These are phyloP conservation scores for Fragilaria crotonensis DNA, from an alignment of 108 stramenopile species.

Conservation along the genomic window DNA sequence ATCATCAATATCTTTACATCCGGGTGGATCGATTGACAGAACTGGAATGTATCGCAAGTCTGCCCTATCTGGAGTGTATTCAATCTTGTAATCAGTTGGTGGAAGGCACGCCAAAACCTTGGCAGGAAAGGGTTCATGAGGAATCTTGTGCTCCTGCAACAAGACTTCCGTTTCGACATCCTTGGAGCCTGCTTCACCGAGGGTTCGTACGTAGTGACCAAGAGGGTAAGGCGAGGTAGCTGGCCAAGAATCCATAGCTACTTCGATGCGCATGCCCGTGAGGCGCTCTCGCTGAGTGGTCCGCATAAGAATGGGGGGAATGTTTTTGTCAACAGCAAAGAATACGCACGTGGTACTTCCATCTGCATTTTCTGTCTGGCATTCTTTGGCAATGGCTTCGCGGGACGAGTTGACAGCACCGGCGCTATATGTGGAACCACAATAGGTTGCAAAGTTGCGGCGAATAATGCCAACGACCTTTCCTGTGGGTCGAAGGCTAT, in stretches of 20 bases:
- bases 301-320: conserved; percentile 77
- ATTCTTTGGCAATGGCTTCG: conserved; percentile 69
- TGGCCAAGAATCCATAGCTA: conserved; percentile 92
- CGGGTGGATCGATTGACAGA: conserved; percentile 97
- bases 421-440: conserved; percentile 63
- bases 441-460: conserved; percentile 66
- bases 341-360: conserved; percentile 79
- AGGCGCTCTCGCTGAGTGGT: conserved; percentile 73
- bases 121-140: conserved; percentile 91
- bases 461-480: conserved; percentile 85
- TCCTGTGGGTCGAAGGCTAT: conserved; percentile 58
- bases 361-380: conserved; percentile 71
- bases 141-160: conserved; percentile 91
- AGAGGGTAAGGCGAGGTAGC: conserved; percentile 74
- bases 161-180: conserved; percentile 95
- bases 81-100: conserved; percentile 89
- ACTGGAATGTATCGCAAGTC: conserved; percentile 92
- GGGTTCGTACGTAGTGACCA: conserved; percentile 88
- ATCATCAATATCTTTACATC: conserved; percentile 99
- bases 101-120: conserved; percentile 96
- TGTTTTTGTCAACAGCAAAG: conserved; percentile 83
- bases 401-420: conserved; percentile 8
- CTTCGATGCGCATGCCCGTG: conserved; percentile 70
- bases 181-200: conserved; percentile 88
- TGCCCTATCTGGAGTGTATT: conserved; percentile 57